phyloP scores from a whole-genome alignment of 208 protist species.

The Wallacemonas collosoma region DNA sequence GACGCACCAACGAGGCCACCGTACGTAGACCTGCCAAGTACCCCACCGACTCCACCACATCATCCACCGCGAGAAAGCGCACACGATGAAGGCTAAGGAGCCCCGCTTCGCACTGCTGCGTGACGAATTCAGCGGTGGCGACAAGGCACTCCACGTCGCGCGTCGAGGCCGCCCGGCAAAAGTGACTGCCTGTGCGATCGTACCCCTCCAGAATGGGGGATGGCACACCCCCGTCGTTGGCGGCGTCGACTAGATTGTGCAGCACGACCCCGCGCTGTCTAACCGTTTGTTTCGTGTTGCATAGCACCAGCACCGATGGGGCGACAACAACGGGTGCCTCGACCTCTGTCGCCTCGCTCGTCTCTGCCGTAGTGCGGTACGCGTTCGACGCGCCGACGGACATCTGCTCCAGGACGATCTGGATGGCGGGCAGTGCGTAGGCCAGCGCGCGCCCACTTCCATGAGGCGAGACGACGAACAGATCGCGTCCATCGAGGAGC shows the following conservation, averaged over 20 bases:
- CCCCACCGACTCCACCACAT: constrained; percentile 91
- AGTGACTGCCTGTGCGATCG: constrained; percentile 91
- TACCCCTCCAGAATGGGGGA: constrained; percentile 39
- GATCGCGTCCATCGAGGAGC: constrained; percentile 84
- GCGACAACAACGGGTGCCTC: constrained; percentile 20
- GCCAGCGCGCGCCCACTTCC: constrained; percentile 97
- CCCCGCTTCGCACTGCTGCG: constrained; percentile 43
- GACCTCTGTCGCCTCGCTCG: constrained; percentile 1
- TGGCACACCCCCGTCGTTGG: constrained; percentile 27
- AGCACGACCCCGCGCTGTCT: constrained; percentile 93
- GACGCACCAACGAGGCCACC: constrained; percentile 89
- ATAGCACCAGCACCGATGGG: constrained; percentile 95
- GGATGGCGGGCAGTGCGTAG: constrained; percentile 94
- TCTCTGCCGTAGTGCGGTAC: not conserved
- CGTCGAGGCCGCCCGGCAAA: constrained; percentile 74
- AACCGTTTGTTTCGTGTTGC: constrained; percentile 96
- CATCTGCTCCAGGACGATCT: constrained; percentile 25
- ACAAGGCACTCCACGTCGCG: constrained; percentile 80
- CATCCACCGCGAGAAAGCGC: constrained; percentile 94
- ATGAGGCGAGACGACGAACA: constrained; percentile 94
- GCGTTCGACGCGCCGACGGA: too few relatives aligned
- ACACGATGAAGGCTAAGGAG: constrained; percentile 69
- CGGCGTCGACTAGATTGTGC: constrained; percentile 44
- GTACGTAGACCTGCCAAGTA: constrained; percentile 44
- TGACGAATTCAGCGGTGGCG: constrained; percentile 79